These are phyloP conservation scores for Nicotiana obtusifolia DNA, from an alignment of 257 asterid genomes.

Conservation along the genomic window DNA sequence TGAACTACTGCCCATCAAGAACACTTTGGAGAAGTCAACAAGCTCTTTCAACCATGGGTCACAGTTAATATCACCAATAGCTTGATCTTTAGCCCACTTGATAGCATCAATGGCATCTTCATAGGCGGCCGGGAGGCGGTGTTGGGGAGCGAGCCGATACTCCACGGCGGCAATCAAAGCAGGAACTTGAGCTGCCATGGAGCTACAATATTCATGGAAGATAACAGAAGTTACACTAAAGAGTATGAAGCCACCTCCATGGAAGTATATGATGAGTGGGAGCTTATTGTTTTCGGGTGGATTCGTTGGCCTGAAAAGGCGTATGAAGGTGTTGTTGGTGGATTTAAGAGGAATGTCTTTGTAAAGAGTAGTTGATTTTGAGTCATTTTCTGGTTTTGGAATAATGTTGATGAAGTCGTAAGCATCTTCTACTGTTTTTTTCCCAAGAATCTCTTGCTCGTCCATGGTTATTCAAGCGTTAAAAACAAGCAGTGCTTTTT, in stretches of 20 bases:
- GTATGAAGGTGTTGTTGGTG: too few relatives aligned
- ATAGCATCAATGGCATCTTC: conserved; percentile 17
- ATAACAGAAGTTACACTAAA: conserved; percentile 21
- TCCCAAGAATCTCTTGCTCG: too few relatives aligned
- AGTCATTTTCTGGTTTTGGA: too few relatives aligned
- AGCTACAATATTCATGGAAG: conserved; percentile 27
- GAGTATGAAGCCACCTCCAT: conserved; percentile 57
- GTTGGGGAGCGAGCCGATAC: conserved; percentile 24
- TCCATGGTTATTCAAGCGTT: too few relatives aligned
- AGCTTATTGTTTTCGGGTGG: conserved; percentile 20
- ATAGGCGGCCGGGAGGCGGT: too few relatives aligned
- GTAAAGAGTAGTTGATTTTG: too few relatives aligned
- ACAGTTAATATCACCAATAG: background rate
- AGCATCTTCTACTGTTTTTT: too few relatives aligned
- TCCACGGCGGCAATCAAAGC: conserved; percentile 51
- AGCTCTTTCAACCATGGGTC: conserved; percentile 50
- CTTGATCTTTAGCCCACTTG: conserved; percentile 36
- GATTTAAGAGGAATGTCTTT: too few relatives aligned
- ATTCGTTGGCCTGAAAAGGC: too few relatives aligned
- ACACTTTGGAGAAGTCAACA: conserved; percentile 44
- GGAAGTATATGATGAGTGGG: conserved; percentile 46
- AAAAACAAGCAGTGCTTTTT: too few relatives aligned
- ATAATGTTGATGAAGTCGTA: too few relatives aligned
- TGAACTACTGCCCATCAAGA: conserved; percentile 60
- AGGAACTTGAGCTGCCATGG: conserved; percentile 32